Evolutionary conservation across 2,329 filamentous ascomycete species (phyloP).

Genomic region (Fusarium sp.): DNA sequence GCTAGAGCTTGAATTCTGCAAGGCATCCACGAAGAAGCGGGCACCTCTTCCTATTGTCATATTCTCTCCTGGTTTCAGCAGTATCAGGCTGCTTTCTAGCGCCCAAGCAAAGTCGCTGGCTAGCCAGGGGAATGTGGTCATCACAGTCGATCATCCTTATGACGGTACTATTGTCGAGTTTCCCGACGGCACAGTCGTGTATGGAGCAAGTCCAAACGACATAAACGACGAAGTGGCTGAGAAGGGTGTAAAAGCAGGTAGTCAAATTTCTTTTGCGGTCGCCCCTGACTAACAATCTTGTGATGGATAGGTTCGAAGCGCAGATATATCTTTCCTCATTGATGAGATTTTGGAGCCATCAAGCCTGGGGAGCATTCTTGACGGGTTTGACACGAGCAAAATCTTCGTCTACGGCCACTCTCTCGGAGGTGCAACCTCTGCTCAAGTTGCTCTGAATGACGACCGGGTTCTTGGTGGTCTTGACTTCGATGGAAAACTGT

Average conservation of each 20-base stretch:
- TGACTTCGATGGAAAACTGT: slow-evolving; percentile 52
- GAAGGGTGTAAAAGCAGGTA: not conserved
- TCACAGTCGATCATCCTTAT: slow-evolving; percentile 60
- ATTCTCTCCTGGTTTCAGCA: slow-evolving; percentile 56
- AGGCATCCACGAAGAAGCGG: slow-evolving; percentile 19
- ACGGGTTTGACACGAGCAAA: slow-evolving; percentile 35
- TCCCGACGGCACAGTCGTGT: slow-evolving; percentile 49
- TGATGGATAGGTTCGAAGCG: slow-evolving; percentile 41
- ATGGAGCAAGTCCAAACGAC: not conserved
- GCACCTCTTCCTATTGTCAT: slow-evolving; percentile 47
- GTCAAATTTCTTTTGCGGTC: not conserved
- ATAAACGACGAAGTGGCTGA: slow-evolving; percentile 35
- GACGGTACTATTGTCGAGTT: slow-evolving; percentile 57
- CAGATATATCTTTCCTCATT: slow-evolving; percentile 51
- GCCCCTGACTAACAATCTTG: not conserved
- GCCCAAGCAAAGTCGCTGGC: slow-evolving; percentile 56
- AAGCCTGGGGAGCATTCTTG: slow-evolving; percentile 8
- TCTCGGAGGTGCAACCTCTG: slow-evolving; percentile 50
- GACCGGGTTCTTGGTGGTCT: slow-evolving; percentile 49
- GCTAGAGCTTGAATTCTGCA: slow-evolving; percentile 31
- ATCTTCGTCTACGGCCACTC: slow-evolving; percentile 50
- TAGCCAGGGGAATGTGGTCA: slow-evolving; percentile 56
- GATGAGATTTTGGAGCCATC: slow-evolving; percentile 41
- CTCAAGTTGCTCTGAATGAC: slow-evolving; percentile 44
- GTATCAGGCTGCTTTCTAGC: slow-evolving; percentile 53